phyloP scores from a whole-genome alignment of 768 basidiomycete species.

The Plicaturopsis crispa region DNA sequence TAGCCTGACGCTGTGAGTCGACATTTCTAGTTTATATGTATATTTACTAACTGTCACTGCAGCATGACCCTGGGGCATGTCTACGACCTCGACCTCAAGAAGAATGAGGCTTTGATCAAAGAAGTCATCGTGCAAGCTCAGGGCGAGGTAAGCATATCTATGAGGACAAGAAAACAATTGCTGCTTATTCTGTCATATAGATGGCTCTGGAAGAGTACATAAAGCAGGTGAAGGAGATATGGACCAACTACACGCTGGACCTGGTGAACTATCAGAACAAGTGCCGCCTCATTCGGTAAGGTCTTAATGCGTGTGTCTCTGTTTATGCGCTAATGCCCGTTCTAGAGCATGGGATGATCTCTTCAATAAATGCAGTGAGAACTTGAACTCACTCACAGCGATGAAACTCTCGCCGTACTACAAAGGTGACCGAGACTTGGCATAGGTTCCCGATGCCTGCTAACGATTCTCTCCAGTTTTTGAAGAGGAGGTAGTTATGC shows the following conservation, averaged over 20 bases:
- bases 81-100: conserved; percentile 93
- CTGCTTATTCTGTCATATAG: conserved; percentile 35
- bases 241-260: conserved; percentile 94
- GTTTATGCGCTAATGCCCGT: too few species aligned
- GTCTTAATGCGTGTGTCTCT: too few species aligned
- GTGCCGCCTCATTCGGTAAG: conserved; percentile 85
- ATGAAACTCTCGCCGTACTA: conserved; percentile 99
- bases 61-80: conserved; percentile 96
- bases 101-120: conserved; percentile 85
- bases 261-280: conserved; percentile 99
- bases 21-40: not conserved
- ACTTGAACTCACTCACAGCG: conserved; percentile 89
- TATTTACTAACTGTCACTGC: conserved; percentile 7
- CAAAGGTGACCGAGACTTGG: conserved; percentile 52
- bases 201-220: conserved; percentile 96
- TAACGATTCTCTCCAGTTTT: conserved; percentile 45
- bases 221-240: conserved; percentile 93
- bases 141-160: conserved; percentile 63
- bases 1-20: conserved; percentile 57
- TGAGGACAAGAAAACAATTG: not conserved
- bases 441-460: not conserved
- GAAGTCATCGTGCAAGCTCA: conserved; percentile 96
- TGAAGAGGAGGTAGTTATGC: conserved; percentile 67
- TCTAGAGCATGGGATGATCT: conserved; percentile 92
- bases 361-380: conserved; percentile 95